phyloP scores from a whole-genome alignment of 2,329 filamentous ascomycete species.

The Hortaea sp. region DNA sequence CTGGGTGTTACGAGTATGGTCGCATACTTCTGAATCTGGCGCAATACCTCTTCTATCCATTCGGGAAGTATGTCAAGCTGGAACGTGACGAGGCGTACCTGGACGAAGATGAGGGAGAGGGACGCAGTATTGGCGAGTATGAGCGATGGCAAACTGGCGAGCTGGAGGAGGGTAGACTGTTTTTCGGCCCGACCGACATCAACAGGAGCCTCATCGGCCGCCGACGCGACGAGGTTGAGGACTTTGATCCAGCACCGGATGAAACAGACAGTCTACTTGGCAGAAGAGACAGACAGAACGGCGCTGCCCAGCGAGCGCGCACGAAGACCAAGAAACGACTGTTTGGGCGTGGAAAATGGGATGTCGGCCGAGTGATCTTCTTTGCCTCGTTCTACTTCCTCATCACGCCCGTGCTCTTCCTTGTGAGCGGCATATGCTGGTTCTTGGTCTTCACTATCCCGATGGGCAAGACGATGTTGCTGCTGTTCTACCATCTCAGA shows the following conservation, averaged over 20 bases:
- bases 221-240: slow-evolving; percentile 80
- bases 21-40: slow-evolving; percentile 74
- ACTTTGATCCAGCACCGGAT: slow-evolving; percentile 43
- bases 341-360: slow-evolving; percentile 95
- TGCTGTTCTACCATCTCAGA: slow-evolving; percentile 82
- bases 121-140: slow-evolving; percentile 94
- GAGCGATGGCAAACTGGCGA: slow-evolving; percentile 99
- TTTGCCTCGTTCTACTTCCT: slow-evolving; percentile 94
- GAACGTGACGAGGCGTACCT: slow-evolving; percentile 90
- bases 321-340: slow-evolving; percentile 61
- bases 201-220: slow-evolving; percentile 75
- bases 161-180: slow-evolving; percentile 85
- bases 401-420: slow-evolving; percentile 72
- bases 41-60: slow-evolving; percentile 86
- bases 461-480: slow-evolving; percentile 89
- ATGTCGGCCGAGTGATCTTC: slow-evolving; percentile 85
- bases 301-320: slow-evolving; percentile 12
- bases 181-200: slow-evolving; percentile 70
- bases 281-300: background rate
- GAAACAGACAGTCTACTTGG: slow-evolving; percentile 88
- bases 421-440: slow-evolving; percentile 87
- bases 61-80: slow-evolving; percentile 89
- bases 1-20: slow-evolving; percentile 78
- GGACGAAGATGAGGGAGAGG: slow-evolving; percentile 90
- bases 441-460: slow-evolving; percentile 95